Percentiles rank a stretch among this genome's conserved stretches.
Conservation (phyloP, 1,139 yeast species). For the Blastobotrys persicus region DNA sequence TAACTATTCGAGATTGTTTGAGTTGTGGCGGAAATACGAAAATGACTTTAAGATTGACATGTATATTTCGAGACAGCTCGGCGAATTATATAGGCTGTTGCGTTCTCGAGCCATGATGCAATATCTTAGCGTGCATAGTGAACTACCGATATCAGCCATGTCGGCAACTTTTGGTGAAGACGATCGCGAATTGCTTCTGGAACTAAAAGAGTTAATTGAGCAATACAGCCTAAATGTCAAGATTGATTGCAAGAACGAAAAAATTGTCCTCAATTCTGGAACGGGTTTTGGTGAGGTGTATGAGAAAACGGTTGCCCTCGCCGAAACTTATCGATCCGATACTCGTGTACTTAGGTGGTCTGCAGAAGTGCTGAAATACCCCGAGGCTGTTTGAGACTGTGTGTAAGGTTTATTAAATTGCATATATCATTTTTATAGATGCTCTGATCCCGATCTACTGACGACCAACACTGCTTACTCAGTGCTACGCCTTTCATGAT, state of each 20-base stretch:
- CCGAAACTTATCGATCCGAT: background rate
- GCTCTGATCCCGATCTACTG: no score
- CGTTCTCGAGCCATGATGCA: constrained; percentile 26
- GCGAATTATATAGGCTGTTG: constrained; percentile 18
- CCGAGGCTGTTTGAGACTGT: background rate
- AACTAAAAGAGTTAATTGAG: constrained; percentile 16
- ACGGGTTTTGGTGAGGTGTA: constrained; percentile 1
- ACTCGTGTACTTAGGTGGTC: constrained; percentile 4
- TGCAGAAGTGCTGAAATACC: constrained; percentile 1
- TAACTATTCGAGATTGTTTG: constrained; percentile 20
- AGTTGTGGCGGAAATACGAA: constrained; percentile 20
- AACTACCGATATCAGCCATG: constrained; percentile 20
- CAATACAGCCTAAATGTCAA: constrained; percentile 14
- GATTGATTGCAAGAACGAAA: constrained; percentile 20
- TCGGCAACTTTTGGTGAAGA: constrained; percentile 14
- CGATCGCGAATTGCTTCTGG: constrained; percentile 1
- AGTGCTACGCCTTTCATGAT: no score
- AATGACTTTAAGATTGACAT: constrained; percentile 23
- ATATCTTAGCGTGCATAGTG: constrained; percentile 25
- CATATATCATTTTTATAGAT: background rate
- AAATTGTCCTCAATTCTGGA: constrained; percentile 5
- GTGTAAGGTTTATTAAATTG: background rate
- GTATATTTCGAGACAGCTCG: constrained; percentile 21
- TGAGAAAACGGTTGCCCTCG: constrained; percentile 1
- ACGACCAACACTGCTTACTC: no score